Conservation (phyloP, 169 alveolate species). For the Nephromyces sp. region DNA sequence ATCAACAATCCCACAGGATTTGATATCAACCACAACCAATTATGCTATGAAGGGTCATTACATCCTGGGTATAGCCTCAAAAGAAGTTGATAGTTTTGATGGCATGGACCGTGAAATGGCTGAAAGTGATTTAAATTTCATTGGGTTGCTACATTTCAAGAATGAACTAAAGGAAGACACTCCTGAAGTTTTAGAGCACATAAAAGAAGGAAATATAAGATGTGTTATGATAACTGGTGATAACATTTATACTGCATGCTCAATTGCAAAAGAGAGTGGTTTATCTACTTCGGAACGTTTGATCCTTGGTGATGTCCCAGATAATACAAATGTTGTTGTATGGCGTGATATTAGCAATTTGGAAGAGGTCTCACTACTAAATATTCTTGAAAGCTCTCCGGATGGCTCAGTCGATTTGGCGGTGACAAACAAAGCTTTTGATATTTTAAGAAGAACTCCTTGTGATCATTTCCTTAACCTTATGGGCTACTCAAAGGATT, state of each 20-base stretch:
- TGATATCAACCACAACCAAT: neutral
- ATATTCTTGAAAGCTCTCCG: neutral
- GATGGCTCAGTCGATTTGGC: constrained; percentile 11
- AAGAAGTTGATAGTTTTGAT: neutral
- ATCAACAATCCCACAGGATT: neutral
- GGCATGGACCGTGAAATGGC: constrained; percentile 13
- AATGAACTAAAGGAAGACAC: constrained; percentile 35
- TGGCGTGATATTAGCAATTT: neutral
- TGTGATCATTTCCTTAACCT: neutral
- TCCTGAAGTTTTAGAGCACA: constrained; percentile 10
- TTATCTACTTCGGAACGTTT: neutral
- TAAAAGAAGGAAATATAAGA: constrained; percentile 17
- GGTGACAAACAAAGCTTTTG: constrained; percentile 5
- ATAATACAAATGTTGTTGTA: neutral
- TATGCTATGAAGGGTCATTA: constrained; percentile 1
- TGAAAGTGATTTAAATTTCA: constrained; percentile 9
- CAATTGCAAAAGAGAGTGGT: constrained; percentile 6
- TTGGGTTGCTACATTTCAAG: constrained; percentile 27
- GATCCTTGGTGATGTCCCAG: neutral
- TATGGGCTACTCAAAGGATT: neutral
- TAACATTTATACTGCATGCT: constrained; percentile 11
- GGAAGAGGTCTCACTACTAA: neutral
- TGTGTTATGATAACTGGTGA: constrained; percentile 43
- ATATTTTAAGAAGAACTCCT: neutral
- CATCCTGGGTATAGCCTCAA: neutral